phyloP scores from a whole-genome alignment of 306 rosid species.

The Trifolium subterraneum region DNA sequence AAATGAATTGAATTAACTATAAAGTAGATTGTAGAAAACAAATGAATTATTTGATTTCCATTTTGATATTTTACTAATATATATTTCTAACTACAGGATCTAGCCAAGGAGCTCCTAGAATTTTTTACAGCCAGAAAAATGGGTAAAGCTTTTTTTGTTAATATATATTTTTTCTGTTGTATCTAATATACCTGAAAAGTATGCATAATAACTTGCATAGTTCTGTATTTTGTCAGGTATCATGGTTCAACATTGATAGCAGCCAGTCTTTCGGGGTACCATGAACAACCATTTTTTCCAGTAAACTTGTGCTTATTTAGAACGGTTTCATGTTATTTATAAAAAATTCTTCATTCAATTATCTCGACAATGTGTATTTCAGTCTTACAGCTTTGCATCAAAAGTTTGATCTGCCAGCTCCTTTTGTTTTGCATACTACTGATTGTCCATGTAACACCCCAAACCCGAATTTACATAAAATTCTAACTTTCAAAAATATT shows the following conservation, averaged over 20 bases:
- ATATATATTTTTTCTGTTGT: slow-evolving; percentile 54
- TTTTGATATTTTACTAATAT: slow-evolving; percentile 33
- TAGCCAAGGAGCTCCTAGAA: slow-evolving; percentile 85
- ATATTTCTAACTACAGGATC: slow-evolving; percentile 61
- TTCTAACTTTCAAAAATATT: no score
- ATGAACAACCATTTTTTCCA: slow-evolving; percentile 1
- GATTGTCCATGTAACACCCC: no score
- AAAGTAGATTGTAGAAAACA: neutral
- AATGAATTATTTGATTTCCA: slow-evolving; percentile 11
- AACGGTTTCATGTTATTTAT: slow-evolving; percentile 3
- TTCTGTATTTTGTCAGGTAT: slow-evolving; percentile 62
- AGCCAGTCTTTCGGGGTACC: slow-evolving; percentile 97
- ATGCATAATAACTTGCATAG: slow-evolving; percentile 32
- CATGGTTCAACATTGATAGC: slow-evolving; percentile 92
- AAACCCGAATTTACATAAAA: no score
- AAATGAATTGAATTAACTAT: neutral
- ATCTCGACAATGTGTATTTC: slow-evolving; percentile 41
- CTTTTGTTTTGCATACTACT: slow-evolving; percentile 89
- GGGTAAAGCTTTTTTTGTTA: slow-evolving; percentile 88
- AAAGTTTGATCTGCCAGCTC: slow-evolving; percentile 91
- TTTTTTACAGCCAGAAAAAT: slow-evolving; percentile 78
- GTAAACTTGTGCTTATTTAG: slow-evolving; percentile 8
- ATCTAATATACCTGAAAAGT: slow-evolving; percentile 38
- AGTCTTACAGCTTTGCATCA: slow-evolving; percentile 94
- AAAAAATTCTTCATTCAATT: slow-evolving; percentile 21